phyloP scores from a whole-genome alignment of 2,329 filamentous ascomycete genomes.

The Colletotrichum sp. region DNA sequence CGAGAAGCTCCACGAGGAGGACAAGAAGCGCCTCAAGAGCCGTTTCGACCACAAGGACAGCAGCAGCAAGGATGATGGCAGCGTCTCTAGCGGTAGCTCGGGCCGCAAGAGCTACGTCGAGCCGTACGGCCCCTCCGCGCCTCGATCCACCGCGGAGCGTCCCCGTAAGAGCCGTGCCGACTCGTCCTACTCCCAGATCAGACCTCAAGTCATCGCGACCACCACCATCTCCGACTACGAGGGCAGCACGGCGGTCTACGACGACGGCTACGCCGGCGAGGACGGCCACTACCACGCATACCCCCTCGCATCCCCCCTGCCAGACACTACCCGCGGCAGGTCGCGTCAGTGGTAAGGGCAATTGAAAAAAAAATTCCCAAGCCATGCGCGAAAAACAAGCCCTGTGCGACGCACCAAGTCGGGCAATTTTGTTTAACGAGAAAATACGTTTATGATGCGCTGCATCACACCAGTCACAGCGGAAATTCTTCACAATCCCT shows the following conservation, averaged over 20 bases:
- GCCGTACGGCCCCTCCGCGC: conserved; percentile 7
- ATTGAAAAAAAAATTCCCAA: not conserved
- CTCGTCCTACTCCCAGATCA: not conserved
- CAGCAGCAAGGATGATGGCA: conserved; percentile 29
- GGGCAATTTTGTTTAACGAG: not conserved
- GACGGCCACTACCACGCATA: conserved; percentile 41
- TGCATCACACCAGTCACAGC: conserved; percentile 14
- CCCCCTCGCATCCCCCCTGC: conserved; percentile 27
- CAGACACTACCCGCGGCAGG: not conserved
- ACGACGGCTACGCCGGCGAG: conserved; percentile 30
- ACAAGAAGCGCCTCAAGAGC: conserved; percentile 40
- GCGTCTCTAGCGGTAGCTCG: conserved; percentile 20
- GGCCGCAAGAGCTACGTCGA: conserved; percentile 30
- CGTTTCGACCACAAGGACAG: conserved; percentile 36
- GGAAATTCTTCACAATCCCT: conserved; percentile 8
- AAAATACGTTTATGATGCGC: conserved; percentile 14
- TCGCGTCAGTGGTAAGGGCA: not conserved
- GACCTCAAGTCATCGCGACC: not conserved
- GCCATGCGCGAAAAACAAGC: not conserved
- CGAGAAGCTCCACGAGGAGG: conserved; percentile 27
- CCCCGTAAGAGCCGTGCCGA: not conserved
- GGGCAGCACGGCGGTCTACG: conserved; percentile 29
- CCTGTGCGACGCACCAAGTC: conserved; percentile 12
- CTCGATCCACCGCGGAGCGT: not conserved
- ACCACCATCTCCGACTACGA: conserved; percentile 19